Conservation (phyloP, 2,329 filamentous ascomycete genomes). For the Fusarium sp. region DNA sequence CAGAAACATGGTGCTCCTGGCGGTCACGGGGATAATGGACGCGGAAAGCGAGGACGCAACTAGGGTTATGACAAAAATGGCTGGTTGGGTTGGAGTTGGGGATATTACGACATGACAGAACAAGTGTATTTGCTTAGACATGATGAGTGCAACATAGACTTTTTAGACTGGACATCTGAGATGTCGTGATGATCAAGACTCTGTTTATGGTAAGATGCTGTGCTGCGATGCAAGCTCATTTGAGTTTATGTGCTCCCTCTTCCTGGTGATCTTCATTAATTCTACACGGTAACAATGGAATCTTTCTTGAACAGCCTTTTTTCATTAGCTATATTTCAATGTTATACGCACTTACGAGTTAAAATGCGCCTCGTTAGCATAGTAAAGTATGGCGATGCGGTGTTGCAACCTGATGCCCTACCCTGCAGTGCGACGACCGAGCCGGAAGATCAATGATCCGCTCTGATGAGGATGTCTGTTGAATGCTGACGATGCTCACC, state of each 20-base stretch:
- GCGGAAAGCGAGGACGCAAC: slow-evolving; percentile 17
- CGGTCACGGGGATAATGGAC: slow-evolving; percentile 7
- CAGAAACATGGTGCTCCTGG: slow-evolving; percentile 29
- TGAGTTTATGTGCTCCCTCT: accelerated
- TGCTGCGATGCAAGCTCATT: too few relatives aligned
- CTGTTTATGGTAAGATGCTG: not conserved
- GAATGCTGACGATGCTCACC: not conserved
- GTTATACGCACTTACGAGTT: not conserved
- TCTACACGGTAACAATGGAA: accelerated
- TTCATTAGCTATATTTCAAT: accelerated
- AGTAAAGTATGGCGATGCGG: not conserved
- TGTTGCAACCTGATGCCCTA: not conserved
- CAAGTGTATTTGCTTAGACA: not conserved
- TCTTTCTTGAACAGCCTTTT: accelerated
- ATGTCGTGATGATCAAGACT: not conserved
- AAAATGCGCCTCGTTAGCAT: not conserved
- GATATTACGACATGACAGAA: slow-evolving; percentile 5
- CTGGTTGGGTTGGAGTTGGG: slow-evolving; percentile 3
- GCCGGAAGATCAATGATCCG: not conserved
- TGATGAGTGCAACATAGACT: slow-evolving; percentile 8
- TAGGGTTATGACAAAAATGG: not conserved
- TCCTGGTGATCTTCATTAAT: accelerated
- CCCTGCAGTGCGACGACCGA: not conserved
- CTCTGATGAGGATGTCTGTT: too few relatives aligned
- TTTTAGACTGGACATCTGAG: slow-evolving; percentile 1